Evolutionary conservation across 2,329 filamentous ascomycete species (phyloP), one percentile per base, ranked within the genome.

Genomic region (Pyrenochaeta sp.): DNA sequence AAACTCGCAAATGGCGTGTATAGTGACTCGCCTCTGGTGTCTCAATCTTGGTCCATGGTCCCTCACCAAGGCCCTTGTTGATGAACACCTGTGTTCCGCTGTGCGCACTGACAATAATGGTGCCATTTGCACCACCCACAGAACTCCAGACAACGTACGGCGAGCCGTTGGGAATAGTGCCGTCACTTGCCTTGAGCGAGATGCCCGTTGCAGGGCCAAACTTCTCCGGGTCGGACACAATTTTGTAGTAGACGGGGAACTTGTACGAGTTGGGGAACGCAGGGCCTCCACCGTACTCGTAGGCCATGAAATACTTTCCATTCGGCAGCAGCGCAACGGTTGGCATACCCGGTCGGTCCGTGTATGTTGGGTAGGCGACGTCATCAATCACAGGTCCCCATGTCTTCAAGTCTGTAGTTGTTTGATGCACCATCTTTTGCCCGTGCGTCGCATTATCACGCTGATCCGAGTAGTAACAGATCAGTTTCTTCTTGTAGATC

Each of bases 381-480:
- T 91, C 87, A 54, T 87, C 80, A 44, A 88, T 81, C 2, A 83
- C 77, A 0, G 79, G 67, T 15, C 81, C 80, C 88, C 88, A 91
- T 14, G 71, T 83, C 52, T 78, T 73, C 17, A 90, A 78, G 65
- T 91, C 85, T 1, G 74, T 79, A 2, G 84, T 81, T 14, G 79
- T 79, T 72, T 90, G 87, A 71, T 91, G 87, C 2, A 85, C 81
- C 33, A 91, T 79, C 67, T 90, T 89, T 73, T 91, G 88, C 15
- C 88, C 88, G 66, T 90, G 79, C 1, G 77, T 77, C 1, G 68
- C 55, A 58, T 86, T 81, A 57, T 87, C 87, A 31, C 88, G 83
- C 69, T 91, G 89, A 71, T 91, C 89, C 1, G 87, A 87, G 77
- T 90, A 91, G 78, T 89, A 91, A 63, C 82, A 78, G 31, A 90